phyloP scores from a whole-genome alignment of 371 early-diverging fungal genomes.

The Synchytrium microbalum region DNA sequence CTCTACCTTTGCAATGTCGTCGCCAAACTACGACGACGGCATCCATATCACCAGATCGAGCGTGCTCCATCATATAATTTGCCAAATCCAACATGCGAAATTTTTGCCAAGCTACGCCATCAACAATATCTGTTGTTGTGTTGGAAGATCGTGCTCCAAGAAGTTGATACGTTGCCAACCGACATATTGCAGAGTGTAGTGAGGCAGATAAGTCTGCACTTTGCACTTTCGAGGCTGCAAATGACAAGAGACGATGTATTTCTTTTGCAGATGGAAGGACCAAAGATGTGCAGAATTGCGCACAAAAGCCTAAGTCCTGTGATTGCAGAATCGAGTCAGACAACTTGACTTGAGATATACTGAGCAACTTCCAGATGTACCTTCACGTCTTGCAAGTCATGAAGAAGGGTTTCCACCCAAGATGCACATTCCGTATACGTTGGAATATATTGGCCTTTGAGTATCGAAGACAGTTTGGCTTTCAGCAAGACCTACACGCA shows the following conservation, averaged over 20 bases:
- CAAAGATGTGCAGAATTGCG: constrained; percentile 16
- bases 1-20: constrained; percentile 27
- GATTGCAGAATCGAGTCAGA: background rate
- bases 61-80: constrained; percentile 15
- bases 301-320: constrained; percentile 15
- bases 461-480: constrained; percentile 13
- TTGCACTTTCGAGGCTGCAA: constrained; percentile 10
- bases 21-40: constrained; percentile 33
- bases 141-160: constrained; percentile 8
- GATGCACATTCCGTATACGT: constrained; percentile 5
- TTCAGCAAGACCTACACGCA: constrained; percentile 14
- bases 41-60: constrained; percentile 30
- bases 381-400: constrained; percentile 14
- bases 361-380: background rate
- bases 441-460: constrained; percentile 16
- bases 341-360: too few relatives aligned
- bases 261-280: constrained; percentile 5
- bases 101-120: constrained; percentile 27
- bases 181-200: constrained; percentile 22
- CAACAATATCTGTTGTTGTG: background rate
- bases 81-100: constrained; percentile 32
- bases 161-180: constrained; percentile 38
- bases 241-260: constrained; percentile 15
- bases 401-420: constrained; percentile 14
- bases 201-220: background rate